Evolutionary conservation across 2,329 filamentous ascomycete species (phyloP).

Genomic region (Verticillium zaregamsianum): DNA sequence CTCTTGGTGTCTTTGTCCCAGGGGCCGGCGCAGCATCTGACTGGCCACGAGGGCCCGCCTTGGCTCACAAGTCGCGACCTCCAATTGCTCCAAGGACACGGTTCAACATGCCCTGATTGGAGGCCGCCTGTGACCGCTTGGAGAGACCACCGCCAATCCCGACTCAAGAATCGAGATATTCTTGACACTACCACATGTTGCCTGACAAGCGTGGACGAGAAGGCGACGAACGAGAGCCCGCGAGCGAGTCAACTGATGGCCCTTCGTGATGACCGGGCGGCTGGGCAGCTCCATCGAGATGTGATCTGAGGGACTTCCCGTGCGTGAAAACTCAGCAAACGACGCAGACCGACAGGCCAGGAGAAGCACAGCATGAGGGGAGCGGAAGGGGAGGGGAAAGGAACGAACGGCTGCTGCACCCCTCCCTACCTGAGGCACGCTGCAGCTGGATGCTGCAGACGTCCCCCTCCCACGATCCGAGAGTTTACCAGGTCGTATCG

Average conservation of each 20-base stretch:
- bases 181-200: neutral
- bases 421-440: neutral
- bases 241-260: neutral
- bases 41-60: neutral
- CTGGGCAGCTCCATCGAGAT: slow-evolving; percentile 6
- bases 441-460: neutral
- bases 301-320: slow-evolving; percentile 5
- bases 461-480: neutral
- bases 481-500: neutral
- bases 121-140: slow-evolving; percentile 11
- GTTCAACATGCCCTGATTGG: slow-evolving; percentile 12
- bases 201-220: neutral
- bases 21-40: neutral
- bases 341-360: neutral
- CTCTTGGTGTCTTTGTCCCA: neutral
- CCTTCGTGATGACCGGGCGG: neutral
- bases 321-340: neutral
- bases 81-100: slow-evolving; percentile 8
- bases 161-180: neutral
- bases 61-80: slow-evolving; percentile 5
- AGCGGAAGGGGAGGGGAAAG: neutral
- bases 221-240: neutral
- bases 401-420: neutral
- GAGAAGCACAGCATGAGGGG: neutral
- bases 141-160: slow-evolving; percentile 3